Evolutionary conservation across 768 basidiomycete genomes (phyloP).

Genomic region (Tulasnella sp.): DNA sequence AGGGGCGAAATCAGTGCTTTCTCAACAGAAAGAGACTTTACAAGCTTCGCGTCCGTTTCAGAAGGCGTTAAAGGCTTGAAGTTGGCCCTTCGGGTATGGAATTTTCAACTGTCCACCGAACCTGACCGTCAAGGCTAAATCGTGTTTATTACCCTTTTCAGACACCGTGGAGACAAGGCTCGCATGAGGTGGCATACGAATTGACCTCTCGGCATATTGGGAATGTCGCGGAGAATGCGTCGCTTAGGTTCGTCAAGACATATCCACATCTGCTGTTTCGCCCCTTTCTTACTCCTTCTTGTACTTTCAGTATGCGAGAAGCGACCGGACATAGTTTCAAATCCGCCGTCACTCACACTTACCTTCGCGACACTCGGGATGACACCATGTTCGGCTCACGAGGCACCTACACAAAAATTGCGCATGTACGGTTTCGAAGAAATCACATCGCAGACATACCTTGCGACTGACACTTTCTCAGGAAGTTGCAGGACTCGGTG

Average conservation of each 20-base stretch:
- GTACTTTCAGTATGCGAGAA: conserved; percentile 55
- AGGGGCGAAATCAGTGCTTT: conserved; percentile 61
- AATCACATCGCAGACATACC: background rate
- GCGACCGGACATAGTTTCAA: conserved; percentile 72
- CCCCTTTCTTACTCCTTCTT: no score
- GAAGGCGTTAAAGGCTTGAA: conserved; percentile 54
- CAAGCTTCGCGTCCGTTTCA: conserved; percentile 59
- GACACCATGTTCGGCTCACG: conserved; percentile 48
- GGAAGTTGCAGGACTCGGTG: conserved; percentile 67
- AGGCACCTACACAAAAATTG: conserved; percentile 52
- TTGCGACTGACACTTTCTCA: conserved; percentile 14
- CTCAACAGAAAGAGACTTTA: conserved; percentile 68
- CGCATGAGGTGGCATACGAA: conserved; percentile 78
- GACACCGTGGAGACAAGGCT: conserved; percentile 20
- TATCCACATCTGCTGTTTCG: no score
- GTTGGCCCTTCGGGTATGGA: conserved; percentile 65
- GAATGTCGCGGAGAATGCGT: conserved; percentile 60
- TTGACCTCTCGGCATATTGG: conserved; percentile 66
- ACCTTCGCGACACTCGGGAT: conserved; percentile 63
- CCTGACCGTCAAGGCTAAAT: background rate
- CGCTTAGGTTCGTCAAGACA: conserved; percentile 54
- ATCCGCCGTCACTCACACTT: conserved; percentile 72
- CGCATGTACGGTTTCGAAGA: conserved; percentile 27
- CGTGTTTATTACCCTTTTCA: background rate
- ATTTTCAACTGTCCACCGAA: background rate